Base-by-base conservation (phyloP, 2,329 filamentous ascomycete species). In the Aspergillus tubingensis region DNA sequence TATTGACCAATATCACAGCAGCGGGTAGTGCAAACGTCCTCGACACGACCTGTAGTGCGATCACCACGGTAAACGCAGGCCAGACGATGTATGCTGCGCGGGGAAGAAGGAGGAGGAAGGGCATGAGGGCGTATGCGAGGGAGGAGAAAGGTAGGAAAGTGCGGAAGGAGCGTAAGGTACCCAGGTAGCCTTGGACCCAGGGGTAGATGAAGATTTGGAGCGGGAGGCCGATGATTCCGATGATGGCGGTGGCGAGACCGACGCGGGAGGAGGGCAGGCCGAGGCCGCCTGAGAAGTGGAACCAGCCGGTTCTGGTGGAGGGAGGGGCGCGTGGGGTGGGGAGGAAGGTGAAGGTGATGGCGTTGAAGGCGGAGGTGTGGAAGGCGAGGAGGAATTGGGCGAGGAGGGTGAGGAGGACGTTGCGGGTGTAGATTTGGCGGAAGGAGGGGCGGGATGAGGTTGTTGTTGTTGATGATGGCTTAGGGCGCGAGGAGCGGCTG, bases 131-230 rank as follows among this genome's bases (percentile, higher is more conserved):
- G 73, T 94, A 94, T 0, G 88, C 83, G 8, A 91, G 32, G 0
- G 91, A 89, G 63, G 92, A 93, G 53, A 88, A 83, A 44, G 87
- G 82, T 0, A 93, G 79, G 41, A 87, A 90, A n/a, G 83, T 75
- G 3, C 88, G 85, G 81, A 88, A 92, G 47, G 86, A 88, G 5
- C 80, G 80, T 55, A 92, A 76, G 1, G 89, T 89, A 36, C 91
- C 91, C 1, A 91, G 82, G 2, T 83, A 83, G 2, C 82, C 79
- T 50, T 90, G 90, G 17, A 92, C 77, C 30, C 77, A 76, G 1
- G 91, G 90, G 70, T 93, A 94, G 8, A 91, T 77, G 53, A 90
- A 81, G 21, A 91, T 82, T 71, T 91, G 89, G 49, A 95, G 80
- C 0, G 82, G 78, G 39, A 95, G 88, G n/a, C 91, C 91, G 47